phyloP scores from a whole-genome alignment of 139 green algal species.

The Deuterostichococcus epilithicus region DNA sequence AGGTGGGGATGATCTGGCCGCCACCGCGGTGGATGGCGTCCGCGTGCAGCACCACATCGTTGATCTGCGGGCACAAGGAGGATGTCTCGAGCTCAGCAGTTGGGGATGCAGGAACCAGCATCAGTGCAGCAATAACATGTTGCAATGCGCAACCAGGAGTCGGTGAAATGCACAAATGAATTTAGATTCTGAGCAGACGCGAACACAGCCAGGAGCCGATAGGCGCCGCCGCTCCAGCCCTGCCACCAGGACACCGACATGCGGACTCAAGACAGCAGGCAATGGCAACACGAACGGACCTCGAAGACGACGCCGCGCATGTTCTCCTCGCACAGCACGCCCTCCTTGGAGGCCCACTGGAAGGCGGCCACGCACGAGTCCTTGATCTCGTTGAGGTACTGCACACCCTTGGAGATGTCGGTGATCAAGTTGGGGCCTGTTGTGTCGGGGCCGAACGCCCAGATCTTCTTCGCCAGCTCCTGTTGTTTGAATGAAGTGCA shows the following conservation, averaged over 20 bases:
- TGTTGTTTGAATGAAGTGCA: neutral
- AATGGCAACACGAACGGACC: constrained; percentile 18
- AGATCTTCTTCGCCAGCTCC: constrained; percentile 99
- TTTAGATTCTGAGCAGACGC: too few species aligned
- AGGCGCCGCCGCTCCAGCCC: neutral
- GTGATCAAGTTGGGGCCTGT: constrained; percentile 95
- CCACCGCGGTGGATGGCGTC: constrained; percentile 98
- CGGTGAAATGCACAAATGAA: too few species aligned
- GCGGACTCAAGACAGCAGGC: neutral
- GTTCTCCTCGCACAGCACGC: constrained; percentile 97
- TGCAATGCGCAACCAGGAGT: too few species aligned
- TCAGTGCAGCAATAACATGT: too few species aligned
- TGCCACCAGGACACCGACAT: neutral
- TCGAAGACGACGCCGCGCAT: constrained; percentile 96
- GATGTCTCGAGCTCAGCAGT: neutral
- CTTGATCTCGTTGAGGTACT: constrained; percentile 99
- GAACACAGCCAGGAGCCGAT: too few species aligned
- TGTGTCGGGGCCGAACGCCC: constrained; percentile 97
- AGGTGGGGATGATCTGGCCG: constrained; percentile 99
- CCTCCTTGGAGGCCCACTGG: constrained; percentile 99
- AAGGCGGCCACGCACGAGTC: constrained; percentile 93
- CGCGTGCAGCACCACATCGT: constrained; percentile 95
- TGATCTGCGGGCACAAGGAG: constrained; percentile 43
- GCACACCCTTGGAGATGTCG: constrained; percentile 98
- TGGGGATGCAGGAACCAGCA: too few species aligned